Base-by-base conservation (phyloP, 2,329 filamentous ascomycete genomes). In the Fusarium liriodendri region DNA sequence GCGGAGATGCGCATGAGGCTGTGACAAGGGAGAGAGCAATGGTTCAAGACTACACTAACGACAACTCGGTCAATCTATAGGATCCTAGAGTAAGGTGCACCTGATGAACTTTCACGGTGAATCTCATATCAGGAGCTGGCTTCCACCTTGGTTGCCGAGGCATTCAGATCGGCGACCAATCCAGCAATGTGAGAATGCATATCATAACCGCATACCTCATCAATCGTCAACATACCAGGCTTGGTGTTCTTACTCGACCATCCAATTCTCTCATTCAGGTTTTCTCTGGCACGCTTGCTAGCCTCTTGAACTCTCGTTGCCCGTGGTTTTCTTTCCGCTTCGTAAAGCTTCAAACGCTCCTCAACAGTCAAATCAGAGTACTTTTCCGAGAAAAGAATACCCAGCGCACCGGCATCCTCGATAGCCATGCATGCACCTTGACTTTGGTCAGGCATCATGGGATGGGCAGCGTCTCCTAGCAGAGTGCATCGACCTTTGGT, bases 371-470 rank as follows among this genome's bases (percentile, higher is more conserved):
- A 82, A 16, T 73, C 67, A 62, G 83, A 82, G 62, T 83, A 79
- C 42, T 74, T 74, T 22, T 77, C 73, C 72, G 81, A 85, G 79
- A 92, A 91, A 7, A 91, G 70, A 14, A 91, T 87, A 0, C 90
- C 89, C 2, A 92, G 81, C 0, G 88, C 88, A 0, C 87, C 90
- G 0, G 89, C 88, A 67, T 92, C 90, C 76, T 92, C 90, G 38
- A 92, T 90, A 0, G 90, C 89, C 89, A 90, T 90, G 75, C 89
- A 91, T 0, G 90, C 90, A 7, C 91, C 91, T 79, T 93, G 90
- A 66, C 87, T 89, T 78, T 92, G 91, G 76, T 93, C 86, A 3
- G 90, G 90, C 87, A 92, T 89, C 89, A 91, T 91, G 18, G 91
- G 90, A 78, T 92, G 90, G 5, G 85, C 90, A 16, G 91, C 90